Percentiles rank a stretch among this genome's conserved stretches.
Evolutionary conservation across 495 filamentous ascomycete species (phyloP).

Genomic region (Pyrenopolyporus hunteri): DNA sequence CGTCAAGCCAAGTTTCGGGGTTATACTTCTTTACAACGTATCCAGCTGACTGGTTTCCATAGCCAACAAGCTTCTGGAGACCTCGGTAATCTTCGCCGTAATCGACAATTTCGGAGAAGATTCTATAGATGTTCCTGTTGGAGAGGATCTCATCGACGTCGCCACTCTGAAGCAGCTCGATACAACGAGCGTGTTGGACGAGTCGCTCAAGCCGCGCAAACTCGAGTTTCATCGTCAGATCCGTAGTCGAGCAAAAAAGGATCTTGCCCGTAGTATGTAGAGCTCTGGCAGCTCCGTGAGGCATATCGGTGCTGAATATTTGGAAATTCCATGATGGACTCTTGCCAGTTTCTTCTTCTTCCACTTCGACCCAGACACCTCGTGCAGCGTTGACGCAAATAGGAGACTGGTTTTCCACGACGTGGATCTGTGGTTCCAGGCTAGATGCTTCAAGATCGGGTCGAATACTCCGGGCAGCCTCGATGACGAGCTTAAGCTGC

Average conservation of each 20-base stretch:
- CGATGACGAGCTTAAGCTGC: conserved; percentile 55
- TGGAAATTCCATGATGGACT: conserved; percentile 26
- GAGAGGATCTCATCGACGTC: conserved; percentile 57
- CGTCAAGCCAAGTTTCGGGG: conserved; percentile 39
- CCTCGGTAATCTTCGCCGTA: conserved; percentile 55
- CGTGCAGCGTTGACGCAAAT: conserved; percentile 50
- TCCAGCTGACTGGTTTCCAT: conserved; percentile 52
- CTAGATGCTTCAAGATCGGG: conserved; percentile 35
- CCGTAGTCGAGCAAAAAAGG: conserved; percentile 40
- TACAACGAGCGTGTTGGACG: conserved; percentile 47
- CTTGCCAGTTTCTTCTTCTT: conserved; percentile 20
- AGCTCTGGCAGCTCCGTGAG: conserved; percentile 16
- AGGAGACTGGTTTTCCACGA: conserved; percentile 49
- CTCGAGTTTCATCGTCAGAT: conserved; percentile 40
- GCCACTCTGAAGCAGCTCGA: conserved; percentile 44
- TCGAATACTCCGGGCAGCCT: conserved; percentile 51
- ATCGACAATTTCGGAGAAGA: conserved; percentile 56
- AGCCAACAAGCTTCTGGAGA: conserved; percentile 54
- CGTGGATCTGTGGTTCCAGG: conserved; percentile 45
- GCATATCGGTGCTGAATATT: conserved; percentile 37
- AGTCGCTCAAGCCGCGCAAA: conserved; percentile 55
- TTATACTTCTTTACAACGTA: conserved; percentile 47
- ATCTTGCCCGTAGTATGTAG: conserved; percentile 44
- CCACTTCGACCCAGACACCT: conserved; percentile 47
- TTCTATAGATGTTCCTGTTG: conserved; percentile 55